Evolutionary conservation across 164 flowering plant genomes (phyloP).

Genomic region (Tetrastigma voinierianum): DNA sequence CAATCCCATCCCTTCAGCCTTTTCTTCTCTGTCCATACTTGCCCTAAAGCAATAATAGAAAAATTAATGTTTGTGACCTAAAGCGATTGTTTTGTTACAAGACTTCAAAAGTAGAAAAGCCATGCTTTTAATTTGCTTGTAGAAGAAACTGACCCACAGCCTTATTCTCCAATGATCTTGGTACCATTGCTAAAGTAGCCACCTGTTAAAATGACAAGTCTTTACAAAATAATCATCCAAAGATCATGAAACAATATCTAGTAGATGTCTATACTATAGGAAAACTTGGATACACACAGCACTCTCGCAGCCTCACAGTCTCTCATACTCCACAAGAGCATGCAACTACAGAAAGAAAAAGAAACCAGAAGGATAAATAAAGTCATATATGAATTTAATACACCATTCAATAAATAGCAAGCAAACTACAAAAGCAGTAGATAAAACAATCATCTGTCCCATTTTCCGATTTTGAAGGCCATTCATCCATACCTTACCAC

Average conservation of each 20-base stretch:
- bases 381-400: too few species aligned
- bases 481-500: slow-evolving; percentile 70
- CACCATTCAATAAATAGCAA: not conserved
- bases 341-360: too few species aligned
- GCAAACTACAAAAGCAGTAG: too few species aligned
- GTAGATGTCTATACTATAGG: too few species aligned
- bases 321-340: slow-evolving; percentile 83
- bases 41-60: slow-evolving; percentile 26
- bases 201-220: slow-evolving; percentile 64
- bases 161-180: slow-evolving; percentile 92
- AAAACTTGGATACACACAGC: slow-evolving; percentile 83
- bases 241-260: too few species aligned
- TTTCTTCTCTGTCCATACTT: slow-evolving; percentile 43
- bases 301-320: slow-evolving; percentile 86
- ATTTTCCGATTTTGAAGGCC: too few species aligned
- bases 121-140: slow-evolving; percentile 53
- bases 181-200: slow-evolving; percentile 60
- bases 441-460: too few species aligned
- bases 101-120: not conserved
- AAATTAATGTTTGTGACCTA: not conserved
- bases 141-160: slow-evolving; percentile 76
- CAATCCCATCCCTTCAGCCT: slow-evolving; percentile 47
- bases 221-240: too few species aligned
- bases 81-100: not conserved
- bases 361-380: too few species aligned